A percentile compares a stretch with the other conserved stretches of the same genome.
Conservation (phyloP, 176 grass and related monocot species). For the Oryza longistaminata region DNA sequence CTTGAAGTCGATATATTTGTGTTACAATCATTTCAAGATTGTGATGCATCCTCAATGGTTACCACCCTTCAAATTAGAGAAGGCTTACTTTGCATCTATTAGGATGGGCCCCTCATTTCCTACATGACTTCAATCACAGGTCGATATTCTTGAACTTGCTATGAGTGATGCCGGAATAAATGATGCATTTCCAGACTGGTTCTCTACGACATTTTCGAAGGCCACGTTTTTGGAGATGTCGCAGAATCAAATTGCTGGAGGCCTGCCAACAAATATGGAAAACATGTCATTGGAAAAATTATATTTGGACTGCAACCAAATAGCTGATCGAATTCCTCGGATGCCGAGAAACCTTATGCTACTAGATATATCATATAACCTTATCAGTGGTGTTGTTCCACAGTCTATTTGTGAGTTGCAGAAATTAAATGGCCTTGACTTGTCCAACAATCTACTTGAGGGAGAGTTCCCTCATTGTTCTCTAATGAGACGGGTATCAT, state of each 20-base stretch:
- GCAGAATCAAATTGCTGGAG: slow-evolving; percentile 33
- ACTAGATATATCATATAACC: slow-evolving; percentile 17
- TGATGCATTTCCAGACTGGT: slow-evolving; percentile 14
- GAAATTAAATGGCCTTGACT: background rate
- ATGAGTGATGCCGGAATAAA: too few species aligned
- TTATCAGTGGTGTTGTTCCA: slow-evolving; percentile 25
- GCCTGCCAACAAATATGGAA: slow-evolving; percentile 16
- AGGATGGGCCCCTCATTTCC: slow-evolving; percentile 31
- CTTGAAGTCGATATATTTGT: background rate
- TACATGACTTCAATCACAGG: slow-evolving; percentile 20
- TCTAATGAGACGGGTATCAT: background rate
- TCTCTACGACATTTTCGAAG: background rate
- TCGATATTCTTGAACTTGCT: background rate
- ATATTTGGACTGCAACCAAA: background rate
- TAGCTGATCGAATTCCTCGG: background rate
- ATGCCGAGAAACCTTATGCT: background rate
- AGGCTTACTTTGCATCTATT: background rate
- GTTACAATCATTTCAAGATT: background rate
- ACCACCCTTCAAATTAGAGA: slow-evolving; percentile 18
- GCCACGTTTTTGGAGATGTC: background rate
- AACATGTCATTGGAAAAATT: background rate
- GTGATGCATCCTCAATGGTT: slow-evolving; percentile 15
- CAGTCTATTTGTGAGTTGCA: slow-evolving; percentile 27
- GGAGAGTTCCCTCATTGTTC: slow-evolving; percentile 10
- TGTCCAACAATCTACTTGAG: slow-evolving; percentile 7